These are phyloP conservation scores for Cucurbita moschata DNA, from an alignment of 306 rosid genomes.

Conservation along the genomic window DNA sequence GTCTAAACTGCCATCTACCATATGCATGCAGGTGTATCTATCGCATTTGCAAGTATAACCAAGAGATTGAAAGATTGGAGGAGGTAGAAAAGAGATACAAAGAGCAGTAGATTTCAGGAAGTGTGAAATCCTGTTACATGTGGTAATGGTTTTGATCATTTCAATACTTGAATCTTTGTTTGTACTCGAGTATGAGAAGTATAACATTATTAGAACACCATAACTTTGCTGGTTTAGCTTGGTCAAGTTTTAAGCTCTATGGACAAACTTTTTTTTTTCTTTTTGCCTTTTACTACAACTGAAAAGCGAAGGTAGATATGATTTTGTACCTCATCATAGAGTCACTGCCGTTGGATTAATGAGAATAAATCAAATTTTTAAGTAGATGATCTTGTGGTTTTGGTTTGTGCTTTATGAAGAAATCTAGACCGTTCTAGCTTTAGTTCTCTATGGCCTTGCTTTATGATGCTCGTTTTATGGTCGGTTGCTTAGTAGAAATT, in stretches of 20 bases:
- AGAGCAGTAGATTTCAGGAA: constrained; percentile 29
- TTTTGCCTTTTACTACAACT: not conserved
- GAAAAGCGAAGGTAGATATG: not conserved
- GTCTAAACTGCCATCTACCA: constrained; percentile 2
- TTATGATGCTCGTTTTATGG: too few species aligned
- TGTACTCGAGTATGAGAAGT: not conserved
- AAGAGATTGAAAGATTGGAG: constrained; percentile 68
- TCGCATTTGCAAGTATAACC: constrained; percentile 61
- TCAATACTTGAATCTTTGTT: not conserved
- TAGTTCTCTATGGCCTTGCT: too few species aligned
- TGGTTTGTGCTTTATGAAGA: not conserved
- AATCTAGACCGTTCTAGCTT: too few species aligned
- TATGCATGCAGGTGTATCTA: constrained; percentile 47
- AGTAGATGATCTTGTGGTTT: not conserved
- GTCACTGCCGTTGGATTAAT: not conserved
- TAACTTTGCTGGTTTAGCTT: not conserved
- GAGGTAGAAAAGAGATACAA: constrained; percentile 78
- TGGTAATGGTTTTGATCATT: not conserved
- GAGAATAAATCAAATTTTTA: not conserved
- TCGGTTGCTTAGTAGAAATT: too few species aligned
- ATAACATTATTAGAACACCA: not conserved
- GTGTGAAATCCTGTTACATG: not conserved
- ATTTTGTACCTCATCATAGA: not conserved
- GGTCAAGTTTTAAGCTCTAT: not conserved
- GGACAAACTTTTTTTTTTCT: not conserved